These are phyloP conservation scores for Hamamelis virginiana DNA, from an alignment of 164 flowering plant species.

Conservation along the genomic window DNA sequence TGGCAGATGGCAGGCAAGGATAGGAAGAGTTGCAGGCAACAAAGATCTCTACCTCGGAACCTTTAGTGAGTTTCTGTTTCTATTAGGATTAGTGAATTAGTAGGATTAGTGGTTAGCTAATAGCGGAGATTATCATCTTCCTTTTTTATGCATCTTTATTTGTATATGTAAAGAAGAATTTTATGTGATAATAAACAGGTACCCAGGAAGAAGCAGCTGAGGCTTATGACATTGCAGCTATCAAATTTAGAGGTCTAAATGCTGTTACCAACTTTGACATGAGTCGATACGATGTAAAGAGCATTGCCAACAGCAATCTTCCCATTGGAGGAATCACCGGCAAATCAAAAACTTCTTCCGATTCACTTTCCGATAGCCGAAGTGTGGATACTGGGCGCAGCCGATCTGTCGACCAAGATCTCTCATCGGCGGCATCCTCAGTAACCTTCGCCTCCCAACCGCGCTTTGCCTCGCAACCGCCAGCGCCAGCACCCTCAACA, in stretches of 20 bases:
- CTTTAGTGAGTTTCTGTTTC: slow-evolving; percentile 55
- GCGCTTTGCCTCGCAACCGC: slow-evolving; percentile 22
- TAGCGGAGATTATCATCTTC: not conserved
- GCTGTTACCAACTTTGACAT: slow-evolving; percentile 89
- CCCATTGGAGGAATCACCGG: slow-evolving; percentile 63
- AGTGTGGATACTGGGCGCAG: slow-evolving; percentile 22
- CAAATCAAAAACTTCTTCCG: slow-evolving; percentile 44
- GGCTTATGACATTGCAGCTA: slow-evolving; percentile 88
- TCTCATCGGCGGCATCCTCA: slow-evolving; percentile 26
- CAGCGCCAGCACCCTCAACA: slow-evolving; percentile 23
- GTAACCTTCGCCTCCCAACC: slow-evolving; percentile 23
- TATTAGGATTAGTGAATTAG: too few species aligned
- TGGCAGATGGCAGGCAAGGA: slow-evolving; percentile 92
- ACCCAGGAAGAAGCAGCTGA: slow-evolving; percentile 92
- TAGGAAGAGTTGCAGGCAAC: slow-evolving; percentile 89
- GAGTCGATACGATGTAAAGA: slow-evolving; percentile 74
- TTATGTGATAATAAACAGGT: slow-evolving; percentile 34
- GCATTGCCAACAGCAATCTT: slow-evolving; percentile 65
- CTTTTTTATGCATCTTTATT: not conserved
- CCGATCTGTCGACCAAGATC: slow-evolving; percentile 22
- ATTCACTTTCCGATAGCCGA: slow-evolving; percentile 37
- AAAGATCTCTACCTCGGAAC: slow-evolving; percentile 91
- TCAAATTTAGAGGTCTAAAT: slow-evolving; percentile 76
- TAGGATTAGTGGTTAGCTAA: too few species aligned
- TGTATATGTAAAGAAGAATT: too few species aligned